These are phyloP conservation scores for Phytophthora kernoviae DNA, from an alignment of 352 stramenopile genomes.

Conservation along the genomic window DNA sequence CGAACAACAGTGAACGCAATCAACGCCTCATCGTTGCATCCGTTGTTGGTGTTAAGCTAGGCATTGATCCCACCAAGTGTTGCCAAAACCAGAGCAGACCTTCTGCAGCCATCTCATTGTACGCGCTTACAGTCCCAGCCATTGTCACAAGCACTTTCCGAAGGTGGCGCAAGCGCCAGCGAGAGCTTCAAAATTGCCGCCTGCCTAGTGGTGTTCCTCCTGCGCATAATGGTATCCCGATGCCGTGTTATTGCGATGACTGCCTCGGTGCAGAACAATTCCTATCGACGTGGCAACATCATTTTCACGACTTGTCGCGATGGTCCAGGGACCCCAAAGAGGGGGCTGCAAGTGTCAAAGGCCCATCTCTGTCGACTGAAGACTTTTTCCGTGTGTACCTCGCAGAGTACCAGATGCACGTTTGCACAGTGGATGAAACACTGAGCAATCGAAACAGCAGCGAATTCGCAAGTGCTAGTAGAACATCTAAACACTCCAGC, in stretches of 20 bases:
- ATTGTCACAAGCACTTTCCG: conserved; percentile 39
- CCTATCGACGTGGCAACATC: conserved; percentile 54
- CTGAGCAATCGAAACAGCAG: conserved; percentile 7
- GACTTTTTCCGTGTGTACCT: conserved; percentile 45
- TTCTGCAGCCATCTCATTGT: conserved; percentile 22
- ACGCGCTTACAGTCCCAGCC: conserved; percentile 40
- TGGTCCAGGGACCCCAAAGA: conserved; percentile 29
- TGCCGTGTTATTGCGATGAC: conserved; percentile 55
- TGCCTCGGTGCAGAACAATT: conserved; percentile 56
- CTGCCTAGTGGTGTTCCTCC: conserved; percentile 46
- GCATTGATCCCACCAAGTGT: conserved; percentile 9
- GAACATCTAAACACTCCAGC: conserved; percentile 5
- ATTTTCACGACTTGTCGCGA: conserved; percentile 56
- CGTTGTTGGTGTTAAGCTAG: conserved; percentile 34
- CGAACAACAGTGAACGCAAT: conserved; percentile 36
- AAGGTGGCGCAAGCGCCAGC: conserved; percentile 46
- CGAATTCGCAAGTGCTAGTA: neutral
- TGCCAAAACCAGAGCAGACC: neutral
- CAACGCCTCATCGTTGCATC: conserved; percentile 48
- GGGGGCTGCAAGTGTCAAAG: neutral
- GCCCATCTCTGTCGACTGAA: conserved; percentile 14
- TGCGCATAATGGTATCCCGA: conserved; percentile 40
- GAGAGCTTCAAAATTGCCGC: conserved; percentile 33
- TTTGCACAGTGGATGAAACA: conserved; percentile 10
- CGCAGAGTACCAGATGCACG: conserved; percentile 25